Evolutionary conservation across 106 monocot genomes (phyloP).

Genomic region (Platanthera guangdongensis): DNA sequence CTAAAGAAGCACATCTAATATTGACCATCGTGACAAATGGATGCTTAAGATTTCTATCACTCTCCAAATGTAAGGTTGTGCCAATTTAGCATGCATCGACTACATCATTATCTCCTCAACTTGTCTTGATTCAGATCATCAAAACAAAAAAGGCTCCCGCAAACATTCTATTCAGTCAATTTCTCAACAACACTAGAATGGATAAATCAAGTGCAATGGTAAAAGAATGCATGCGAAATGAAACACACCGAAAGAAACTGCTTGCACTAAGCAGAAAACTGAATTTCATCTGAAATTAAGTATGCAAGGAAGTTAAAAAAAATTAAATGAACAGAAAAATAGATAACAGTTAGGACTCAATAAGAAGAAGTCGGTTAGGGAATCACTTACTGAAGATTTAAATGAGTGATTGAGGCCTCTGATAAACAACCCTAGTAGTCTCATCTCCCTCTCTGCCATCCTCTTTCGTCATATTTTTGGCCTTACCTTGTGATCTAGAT

Average conservation of each 20-base stretch:
- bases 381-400: conserved; percentile 32
- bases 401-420: conserved; percentile 42
- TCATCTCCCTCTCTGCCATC: conserved; percentile 8
- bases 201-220: background rate
- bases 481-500: conserved; percentile 42
- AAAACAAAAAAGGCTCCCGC: background rate
- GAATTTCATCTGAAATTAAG: background rate
- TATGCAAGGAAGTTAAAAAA: background rate
- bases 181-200: background rate
- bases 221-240: background rate
- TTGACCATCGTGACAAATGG: no score
- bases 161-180: background rate
- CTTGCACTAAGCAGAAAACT: background rate
- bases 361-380: background rate
- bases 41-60: no score
- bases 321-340: background rate
- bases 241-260: background rate
- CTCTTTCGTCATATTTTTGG: conserved; percentile 17
- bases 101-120: no score
- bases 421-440: conserved; percentile 8
- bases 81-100: no score
- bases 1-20: no score
- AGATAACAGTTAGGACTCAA: background rate
- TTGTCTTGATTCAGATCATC: no score
- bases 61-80: no score